Conservation (phyloP, 129 eudicot species). For the Ambrosia artemisiifolia region DNA sequence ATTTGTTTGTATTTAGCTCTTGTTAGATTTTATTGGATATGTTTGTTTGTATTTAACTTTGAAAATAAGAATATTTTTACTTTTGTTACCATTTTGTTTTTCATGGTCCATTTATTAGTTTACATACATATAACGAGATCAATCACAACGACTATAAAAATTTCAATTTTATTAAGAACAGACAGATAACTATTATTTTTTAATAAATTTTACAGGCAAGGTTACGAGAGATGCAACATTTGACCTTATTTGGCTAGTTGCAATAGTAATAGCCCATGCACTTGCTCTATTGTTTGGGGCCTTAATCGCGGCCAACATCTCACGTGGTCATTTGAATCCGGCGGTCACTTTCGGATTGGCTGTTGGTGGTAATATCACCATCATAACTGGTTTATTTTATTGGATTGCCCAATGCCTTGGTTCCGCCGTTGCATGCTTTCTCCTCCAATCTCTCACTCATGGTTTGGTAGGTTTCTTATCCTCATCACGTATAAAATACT, state of each 20-base stretch:
- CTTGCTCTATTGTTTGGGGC: slow-evolving; percentile 60
- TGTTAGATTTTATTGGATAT: too few species aligned
- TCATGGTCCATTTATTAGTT: too few species aligned
- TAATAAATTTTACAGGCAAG: slow-evolving; percentile 33
- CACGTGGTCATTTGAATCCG: slow-evolving; percentile 69
- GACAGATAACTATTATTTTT: too few species aligned
- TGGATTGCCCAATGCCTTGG: slow-evolving; percentile 58
- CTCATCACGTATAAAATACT: background rate
- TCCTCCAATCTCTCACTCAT: slow-evolving; percentile 47
- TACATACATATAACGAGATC: too few species aligned
- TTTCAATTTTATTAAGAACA: too few species aligned
- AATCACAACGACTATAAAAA: too few species aligned
- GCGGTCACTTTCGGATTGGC: slow-evolving; percentile 73
- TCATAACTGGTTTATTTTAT: slow-evolving; percentile 53
- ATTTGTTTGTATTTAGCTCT: too few species aligned
- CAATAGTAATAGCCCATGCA: slow-evolving; percentile 59
- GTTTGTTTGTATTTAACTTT: too few species aligned
- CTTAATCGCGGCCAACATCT: slow-evolving; percentile 66
- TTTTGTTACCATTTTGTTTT: too few species aligned
- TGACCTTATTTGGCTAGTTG: slow-evolving; percentile 55
- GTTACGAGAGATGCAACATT: slow-evolving; percentile 44
- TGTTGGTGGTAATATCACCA: slow-evolving; percentile 58
- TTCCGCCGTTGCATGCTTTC: slow-evolving; percentile 45
- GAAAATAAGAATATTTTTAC: too few species aligned
- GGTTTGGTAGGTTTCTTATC: slow-evolving; percentile 38